Percentiles rank a stretch among this genome's conserved stretches.
These are phyloP conservation scores for Fraxinus latifolia DNA, from an alignment of 305 asterid genomes.

Conservation along the genomic window DNA sequence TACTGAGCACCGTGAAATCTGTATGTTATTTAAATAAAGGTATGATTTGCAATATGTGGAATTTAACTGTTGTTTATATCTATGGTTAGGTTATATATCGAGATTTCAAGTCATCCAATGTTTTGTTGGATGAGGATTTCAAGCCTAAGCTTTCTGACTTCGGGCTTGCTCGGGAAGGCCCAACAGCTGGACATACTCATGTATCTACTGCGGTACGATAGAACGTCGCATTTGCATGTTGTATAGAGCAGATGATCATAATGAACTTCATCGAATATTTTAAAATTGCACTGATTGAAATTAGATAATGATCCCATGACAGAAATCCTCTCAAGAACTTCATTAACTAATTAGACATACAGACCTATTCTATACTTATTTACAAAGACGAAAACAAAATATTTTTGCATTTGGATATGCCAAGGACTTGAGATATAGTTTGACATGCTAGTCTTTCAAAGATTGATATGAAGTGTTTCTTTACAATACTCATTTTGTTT, in stretches of 20 bases:
- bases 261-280: neutral
- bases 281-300: neutral
- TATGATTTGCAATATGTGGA: neutral
- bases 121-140: slow-evolving; percentile 67
- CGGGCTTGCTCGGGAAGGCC: slow-evolving; percentile 94
- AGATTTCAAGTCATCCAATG: slow-evolving; percentile 85
- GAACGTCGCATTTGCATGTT: neutral
- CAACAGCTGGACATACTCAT: slow-evolving; percentile 64
- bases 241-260: neutral
- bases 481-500: neutral
- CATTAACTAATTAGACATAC: neutral
- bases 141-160: slow-evolving; percentile 83
- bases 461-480: neutral
- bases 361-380: neutral
- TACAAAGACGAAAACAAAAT: neutral
- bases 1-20: neutral
- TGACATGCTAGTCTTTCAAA: neutral
- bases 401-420: neutral
- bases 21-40: neutral
- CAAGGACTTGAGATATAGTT: neutral
- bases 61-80: slow-evolving; percentile 9
- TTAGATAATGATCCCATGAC: neutral
- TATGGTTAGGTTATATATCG: slow-evolving; percentile 68
- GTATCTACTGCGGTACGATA: slow-evolving; percentile 78
- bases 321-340: neutral